Base-by-base conservation (phyloP, 2,329 filamentous ascomycete genomes). In the Botrytis medusae region DNA sequence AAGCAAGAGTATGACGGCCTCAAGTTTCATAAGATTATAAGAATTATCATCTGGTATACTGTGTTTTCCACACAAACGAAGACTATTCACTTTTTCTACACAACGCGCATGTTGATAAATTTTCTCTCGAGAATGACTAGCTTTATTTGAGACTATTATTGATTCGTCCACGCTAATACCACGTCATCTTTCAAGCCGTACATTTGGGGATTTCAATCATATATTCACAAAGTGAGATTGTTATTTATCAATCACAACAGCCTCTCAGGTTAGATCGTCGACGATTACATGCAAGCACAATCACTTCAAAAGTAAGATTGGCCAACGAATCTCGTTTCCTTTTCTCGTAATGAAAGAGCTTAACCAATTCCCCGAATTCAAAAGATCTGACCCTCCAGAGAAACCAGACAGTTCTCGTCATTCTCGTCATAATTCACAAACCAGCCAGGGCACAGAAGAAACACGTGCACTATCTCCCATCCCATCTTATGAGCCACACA, bases 11-110 rank as follows among this genome's bases (percentile, higher is more conserved):
- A 0, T n/a, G 1, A 16, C 7, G 12, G 9, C 8, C 7, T 62
- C 22, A 42, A 10, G 7, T 16, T 42, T 9, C 6, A 1, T 9
- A 14, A 14, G 16, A 0, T 18, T 16, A 10, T n/a, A 5, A 2
- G 12, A 42, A n/a, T 10, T 61, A 42, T n/a, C 34, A n/a, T 62
- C 37, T 14, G 22, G 25, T 22, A 63, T 9, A 44, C 9, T 62
- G 14, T 29, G 16, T 16, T 44, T 42, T 42, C 3, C n/a, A 29
- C n/a, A 8, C 44, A n/a, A 12, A 29, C 4, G 25, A 32, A 12
- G 46, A 64, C 20, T 4, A 64, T 46, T 64, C 40, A 64, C 61
- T 46, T 46, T 64, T 18, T 4, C 10, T 2, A 42, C 4, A 10
- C 32, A 46, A 3, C 10, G 10, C 10, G 12, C n/a, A 9, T 46